These are phyloP conservation scores for Trametes cingulata DNA, from an alignment of 768 basidiomycete genomes.

Conservation along the genomic window DNA sequence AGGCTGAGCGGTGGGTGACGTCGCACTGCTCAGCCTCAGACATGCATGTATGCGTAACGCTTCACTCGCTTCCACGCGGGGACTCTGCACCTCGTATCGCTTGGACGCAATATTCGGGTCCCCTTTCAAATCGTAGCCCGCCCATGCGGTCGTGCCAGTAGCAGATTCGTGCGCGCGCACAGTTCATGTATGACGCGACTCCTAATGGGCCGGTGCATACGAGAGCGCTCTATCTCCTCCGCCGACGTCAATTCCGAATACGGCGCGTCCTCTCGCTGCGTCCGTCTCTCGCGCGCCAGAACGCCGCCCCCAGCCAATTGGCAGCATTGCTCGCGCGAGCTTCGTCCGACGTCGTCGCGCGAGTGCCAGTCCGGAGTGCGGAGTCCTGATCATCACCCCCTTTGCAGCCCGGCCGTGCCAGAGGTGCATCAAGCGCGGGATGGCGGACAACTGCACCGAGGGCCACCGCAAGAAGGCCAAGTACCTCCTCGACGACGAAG, in stretches of 20 bases:
- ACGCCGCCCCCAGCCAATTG: neutral
- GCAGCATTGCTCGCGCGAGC: neutral
- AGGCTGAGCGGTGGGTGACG: neutral
- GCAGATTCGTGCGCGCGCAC: neutral
- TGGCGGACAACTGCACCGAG: slow-evolving; percentile 86
- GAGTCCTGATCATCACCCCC: slow-evolving; percentile 15
- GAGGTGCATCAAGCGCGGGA: slow-evolving; percentile 92
- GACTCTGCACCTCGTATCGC: neutral
- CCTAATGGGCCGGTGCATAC: neutral
- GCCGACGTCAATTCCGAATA: neutral
- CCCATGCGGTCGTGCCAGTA: neutral
- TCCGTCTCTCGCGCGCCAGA: neutral
- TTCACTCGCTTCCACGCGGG: neutral
- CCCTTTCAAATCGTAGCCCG: neutral
- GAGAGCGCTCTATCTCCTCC: neutral
- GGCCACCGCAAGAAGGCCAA: slow-evolving; percentile 98
- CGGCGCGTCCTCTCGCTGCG: neutral
- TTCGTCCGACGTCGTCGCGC: neutral
- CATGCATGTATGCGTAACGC: neutral
- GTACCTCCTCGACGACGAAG: slow-evolving; percentile 92
- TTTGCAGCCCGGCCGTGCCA: slow-evolving; percentile 89
- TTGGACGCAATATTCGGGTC: neutral
- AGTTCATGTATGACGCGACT: neutral
- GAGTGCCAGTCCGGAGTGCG: too few species aligned
- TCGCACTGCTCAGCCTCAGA: neutral